Base-by-base conservation (phyloP, 176 grass and related monocot genomes). In the Triticum turgidum region DNA sequence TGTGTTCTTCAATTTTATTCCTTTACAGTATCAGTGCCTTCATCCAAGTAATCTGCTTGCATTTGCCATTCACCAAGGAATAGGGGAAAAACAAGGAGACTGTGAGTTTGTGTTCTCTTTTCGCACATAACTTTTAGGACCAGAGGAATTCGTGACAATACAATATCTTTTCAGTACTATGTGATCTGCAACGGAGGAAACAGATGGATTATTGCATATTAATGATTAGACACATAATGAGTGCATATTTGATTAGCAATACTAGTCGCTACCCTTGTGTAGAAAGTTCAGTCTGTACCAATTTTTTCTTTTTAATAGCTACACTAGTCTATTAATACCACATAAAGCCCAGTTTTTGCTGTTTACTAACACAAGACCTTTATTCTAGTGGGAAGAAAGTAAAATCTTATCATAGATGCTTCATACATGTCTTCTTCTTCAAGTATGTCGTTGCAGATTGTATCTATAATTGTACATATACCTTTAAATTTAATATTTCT, bases 21-120 rank as follows among this genome's bases (percentile, higher is more conserved):
- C 27, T 58, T 29, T 44, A 35, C 18, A 13, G 41, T 38, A 37
- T 20, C 8, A 42, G 32, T 58, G 47, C 67, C 51, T 38, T 54
- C 73, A 69, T 20, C 38, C 54, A 65, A 22, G 11, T 71, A 27
- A 63, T 24, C n/a, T 84, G 7, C 38, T n/a, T 84, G 52, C 34
- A 73, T 84, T 84, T 73, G 59, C 32, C 58, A 66, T 41, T 65
- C 37, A 34, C 58, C 29, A 89, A 45, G 0, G 7, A 74, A 15
- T 33, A 4, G 2, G 9, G 67, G 6, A 85, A 59, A 11, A 3
- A 17, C 24, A 8, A 74, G 59, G 44, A 51, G 58, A 56, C 79
- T 20, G n/a, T 54, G 21, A 33, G 1, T 42, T 66, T 12, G 13
- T 77, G 20, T 47, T 35, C 25, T 61, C 20, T 45, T 45, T 77